Percentiles rank a stretch among this genome's conserved stretches.
phyloP scores from a whole-genome alignment of 2,329 filamentous ascomycete species.

The Xylariaceae sp. region DNA sequence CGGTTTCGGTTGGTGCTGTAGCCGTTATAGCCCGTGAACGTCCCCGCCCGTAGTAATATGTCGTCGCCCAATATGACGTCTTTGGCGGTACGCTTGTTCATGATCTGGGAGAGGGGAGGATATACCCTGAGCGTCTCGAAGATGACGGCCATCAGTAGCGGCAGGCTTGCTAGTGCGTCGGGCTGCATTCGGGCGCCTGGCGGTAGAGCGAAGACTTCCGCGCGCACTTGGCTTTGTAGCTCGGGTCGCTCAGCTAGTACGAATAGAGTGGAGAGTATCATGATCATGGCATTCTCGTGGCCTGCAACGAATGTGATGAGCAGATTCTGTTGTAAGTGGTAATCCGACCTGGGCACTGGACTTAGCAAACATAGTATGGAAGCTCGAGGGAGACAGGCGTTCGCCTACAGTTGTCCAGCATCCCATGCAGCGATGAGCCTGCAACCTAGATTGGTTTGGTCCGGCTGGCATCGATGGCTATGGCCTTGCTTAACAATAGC shows the following conservation, averaged over 20 bases:
- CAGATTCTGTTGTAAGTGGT: constrained; percentile 40
- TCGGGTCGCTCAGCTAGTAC: constrained; percentile 13
- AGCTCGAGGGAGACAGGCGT: no score
- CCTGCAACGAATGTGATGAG: constrained; percentile 40
- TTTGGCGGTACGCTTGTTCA: constrained; percentile 40
- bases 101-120: constrained; percentile 48
- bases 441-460: constrained; percentile 15
- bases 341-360: constrained; percentile 30
- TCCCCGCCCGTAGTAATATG: constrained; percentile 35
- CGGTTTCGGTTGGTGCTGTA: constrained; percentile 39
- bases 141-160: constrained; percentile 42
- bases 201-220: constrained; percentile 29
- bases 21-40: constrained; percentile 41
- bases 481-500: constrained; percentile 4
- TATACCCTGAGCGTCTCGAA: constrained; percentile 47
- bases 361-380: no score
- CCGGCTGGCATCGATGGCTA: not conserved
- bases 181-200: constrained; percentile 3
- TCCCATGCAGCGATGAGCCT: constrained; percentile 23
- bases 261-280: constrained; percentile 7
- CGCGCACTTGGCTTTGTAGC: constrained; percentile 31
- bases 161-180: constrained; percentile 33
- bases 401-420: constrained; percentile 15
- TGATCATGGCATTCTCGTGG: constrained; percentile 42
- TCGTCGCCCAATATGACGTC: constrained; percentile 26